Evolutionary conservation across 2,329 filamentous ascomycete species (phyloP).

Genomic region (Monilinia aucupariae): DNA sequence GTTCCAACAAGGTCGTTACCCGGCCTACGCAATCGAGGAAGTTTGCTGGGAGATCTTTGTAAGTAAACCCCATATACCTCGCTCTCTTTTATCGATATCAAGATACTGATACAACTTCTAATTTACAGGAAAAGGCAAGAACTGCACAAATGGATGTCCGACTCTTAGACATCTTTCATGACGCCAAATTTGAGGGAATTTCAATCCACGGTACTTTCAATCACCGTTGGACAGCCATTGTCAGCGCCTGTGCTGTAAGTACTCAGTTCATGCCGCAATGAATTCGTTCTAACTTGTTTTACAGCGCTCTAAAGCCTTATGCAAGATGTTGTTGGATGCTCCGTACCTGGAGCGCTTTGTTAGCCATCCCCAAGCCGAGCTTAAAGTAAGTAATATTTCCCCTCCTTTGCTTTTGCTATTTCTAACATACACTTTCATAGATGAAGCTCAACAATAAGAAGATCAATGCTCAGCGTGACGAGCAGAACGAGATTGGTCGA

Average conservation of each 20-base stretch:
- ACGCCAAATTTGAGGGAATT: conserved; percentile 15
- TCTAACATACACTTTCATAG: conserved; percentile 17
- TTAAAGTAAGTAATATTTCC: conserved; percentile 22
- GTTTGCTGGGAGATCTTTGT: conserved; percentile 26
- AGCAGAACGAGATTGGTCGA: conserved; percentile 28
- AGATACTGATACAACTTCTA: background rate
- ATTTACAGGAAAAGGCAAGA: conserved; percentile 14
- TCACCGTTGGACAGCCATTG: conserved; percentile 19
- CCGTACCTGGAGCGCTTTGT: conserved; percentile 19
- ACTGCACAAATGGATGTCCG: conserved; percentile 16
- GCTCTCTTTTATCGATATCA: background rate
- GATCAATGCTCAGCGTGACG: conserved; percentile 29
- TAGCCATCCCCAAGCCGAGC: conserved; percentile 23
- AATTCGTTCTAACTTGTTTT: background rate
- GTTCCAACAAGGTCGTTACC: conserved; percentile 19
- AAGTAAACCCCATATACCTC: conserved; percentile 1
- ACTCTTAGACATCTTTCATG: conserved; percentile 19
- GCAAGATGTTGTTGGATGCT: conserved; percentile 29
- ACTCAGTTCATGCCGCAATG: background rate
- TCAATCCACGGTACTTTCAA: conserved; percentile 14
- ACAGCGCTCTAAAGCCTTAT: conserved; percentile 26
- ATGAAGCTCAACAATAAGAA: conserved; percentile 29
- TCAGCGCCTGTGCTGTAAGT: conserved; percentile 21
- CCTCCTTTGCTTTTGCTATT: background rate
- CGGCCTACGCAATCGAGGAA: conserved; percentile 17